Evolutionary conservation across 1,139 yeast genomes (phyloP), one percentile per base, ranked within the genome.

Genomic region (Hansenula anomala): DNA sequence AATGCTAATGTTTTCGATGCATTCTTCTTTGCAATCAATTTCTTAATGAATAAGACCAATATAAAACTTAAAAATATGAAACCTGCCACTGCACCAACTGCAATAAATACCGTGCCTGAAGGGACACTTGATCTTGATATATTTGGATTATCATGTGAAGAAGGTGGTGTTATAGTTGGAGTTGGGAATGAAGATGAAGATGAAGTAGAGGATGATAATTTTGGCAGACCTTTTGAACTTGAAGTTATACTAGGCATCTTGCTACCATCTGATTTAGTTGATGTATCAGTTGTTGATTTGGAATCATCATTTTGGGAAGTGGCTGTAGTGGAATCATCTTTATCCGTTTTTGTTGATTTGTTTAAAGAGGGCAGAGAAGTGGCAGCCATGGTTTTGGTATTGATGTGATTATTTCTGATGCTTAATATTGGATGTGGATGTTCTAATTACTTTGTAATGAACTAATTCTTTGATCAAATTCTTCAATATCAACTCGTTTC

Each of bases 71-170:
- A 40, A 57, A 67, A 53, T 57, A 59, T 40, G 22, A 49, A 49
- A 2, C 82, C 86, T 4, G 81, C 77, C 33, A 80, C 68, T 12
- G 81, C 69, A 0, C 94, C 95, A 23, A 84, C 83, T 0, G 86
- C 85, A 44, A 86, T 85, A 60, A 85, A 86, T 4, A 86, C 89
- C 1, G 92, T 81, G 1, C 95, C 95, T 38, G 74, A 69, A 1
- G 88, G 85, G 38, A 70, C 66, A 26, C 55, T 58, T 12, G 75
- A 64, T 36, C 68, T 61, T 46, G 71, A 60, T 28, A 86, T 68
- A 54, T 71, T 80, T 11, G 95, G 95, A 59, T 85, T 85, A 36
- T 64, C 58, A 33, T 57, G 53, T 28, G 68, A 68, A 22, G 79
- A 63, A 1, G 95, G 95, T 5, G 85, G 83, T 1, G 75, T 66